Base-by-base conservation (phyloP, 768 basidiomycete species). In the Leccinum boreale region DNA sequence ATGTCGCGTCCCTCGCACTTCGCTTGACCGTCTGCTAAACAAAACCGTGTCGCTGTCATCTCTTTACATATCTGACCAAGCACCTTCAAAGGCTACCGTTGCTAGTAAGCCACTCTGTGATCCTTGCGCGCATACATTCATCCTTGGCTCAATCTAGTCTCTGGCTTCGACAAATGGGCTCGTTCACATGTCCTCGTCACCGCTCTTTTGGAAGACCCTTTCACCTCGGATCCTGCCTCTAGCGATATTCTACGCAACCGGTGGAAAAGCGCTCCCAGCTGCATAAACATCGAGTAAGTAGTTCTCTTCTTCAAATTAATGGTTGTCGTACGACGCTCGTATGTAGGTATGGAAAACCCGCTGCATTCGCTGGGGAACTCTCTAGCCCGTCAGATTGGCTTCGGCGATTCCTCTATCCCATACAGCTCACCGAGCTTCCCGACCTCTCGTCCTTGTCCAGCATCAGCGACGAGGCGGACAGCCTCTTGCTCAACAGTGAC, bases 121-220 rank as follows among this genome's bases (percentile, higher is more conserved):
- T 50, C 5, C n/a, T 48, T 21, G 19, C 17, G 8, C 50, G 10
- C 56, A 55, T 39, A 39, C 44, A 52, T 56, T 54, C 45, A 59
- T 44, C 7, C 39, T 47, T 28, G 35, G 23, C 55, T 52, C 36
- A 45, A 33, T 39, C 54, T n/a, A 90, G 89, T 91, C 12, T 82
- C 78, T 65, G 81, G 83, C 12, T 63, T 80, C 52, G 83, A 86
- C 67, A 70, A 81, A 63, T 79, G 75, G 68, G 78, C 86, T 19
- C 77, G 76, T 36, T 76, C 83, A 7, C 73, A 74, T 36, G 83
- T 86, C 29, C 71, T 92, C 4, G 81, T 92, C 19, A 84, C 84
- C 5, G 87, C 89, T 7, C 76, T 92, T 35, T 74, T 92, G 15
- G 81, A 86, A 46, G 85, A 91, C 54, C 89, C 89, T 14, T 80